A percentile compares a stretch with the other conserved stretches of the same genome.
Conservation (phyloP, 2,329 filamentous ascomycete species). For the Elsinoe arachidis region DNA sequence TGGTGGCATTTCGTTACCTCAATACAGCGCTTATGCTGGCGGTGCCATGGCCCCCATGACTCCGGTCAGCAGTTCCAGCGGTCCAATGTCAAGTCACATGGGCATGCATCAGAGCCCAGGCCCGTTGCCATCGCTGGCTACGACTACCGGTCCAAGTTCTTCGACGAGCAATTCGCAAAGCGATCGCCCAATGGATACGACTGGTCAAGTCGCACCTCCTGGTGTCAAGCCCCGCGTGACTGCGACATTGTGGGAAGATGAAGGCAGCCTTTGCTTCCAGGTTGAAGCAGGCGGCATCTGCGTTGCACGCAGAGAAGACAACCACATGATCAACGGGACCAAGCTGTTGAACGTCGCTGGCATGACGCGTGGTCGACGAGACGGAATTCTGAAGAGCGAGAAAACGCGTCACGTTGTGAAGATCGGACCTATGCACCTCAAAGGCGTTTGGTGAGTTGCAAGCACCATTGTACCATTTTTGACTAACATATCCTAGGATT, state of each 20-base stretch:
- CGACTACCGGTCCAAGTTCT: neutral
- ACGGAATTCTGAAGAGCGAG: constrained; percentile 96
- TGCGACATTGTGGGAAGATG: constrained; percentile 95
- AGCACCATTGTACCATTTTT: neutral
- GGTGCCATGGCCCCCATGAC: constrained; percentile 13
- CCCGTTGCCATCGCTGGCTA: neutral
- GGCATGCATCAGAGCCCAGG: constrained; percentile 3
- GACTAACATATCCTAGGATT: constrained; percentile 57
- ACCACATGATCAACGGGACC: constrained; percentile 98
- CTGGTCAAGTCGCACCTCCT: constrained; percentile 83
- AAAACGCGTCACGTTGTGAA: constrained; percentile 96
- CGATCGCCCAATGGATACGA: constrained; percentile 53
- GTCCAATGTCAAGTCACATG: neutral
- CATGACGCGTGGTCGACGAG: constrained; percentile 91
- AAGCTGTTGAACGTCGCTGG: constrained; percentile 95
- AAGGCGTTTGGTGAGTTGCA: constrained; percentile 78
- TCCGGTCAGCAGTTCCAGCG: neutral
- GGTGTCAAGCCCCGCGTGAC: constrained; percentile 96
- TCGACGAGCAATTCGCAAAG: neutral
- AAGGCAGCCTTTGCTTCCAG: constrained; percentile 94
- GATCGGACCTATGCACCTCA: constrained; percentile 97
- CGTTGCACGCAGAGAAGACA: constrained; percentile 89
- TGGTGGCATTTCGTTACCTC: neutral
- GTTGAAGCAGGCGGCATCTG: constrained; percentile 95
- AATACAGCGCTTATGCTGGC: constrained; percentile 2